Base-by-base conservation (phyloP, 441 rosid species). In the Geranium incanum region DNA sequence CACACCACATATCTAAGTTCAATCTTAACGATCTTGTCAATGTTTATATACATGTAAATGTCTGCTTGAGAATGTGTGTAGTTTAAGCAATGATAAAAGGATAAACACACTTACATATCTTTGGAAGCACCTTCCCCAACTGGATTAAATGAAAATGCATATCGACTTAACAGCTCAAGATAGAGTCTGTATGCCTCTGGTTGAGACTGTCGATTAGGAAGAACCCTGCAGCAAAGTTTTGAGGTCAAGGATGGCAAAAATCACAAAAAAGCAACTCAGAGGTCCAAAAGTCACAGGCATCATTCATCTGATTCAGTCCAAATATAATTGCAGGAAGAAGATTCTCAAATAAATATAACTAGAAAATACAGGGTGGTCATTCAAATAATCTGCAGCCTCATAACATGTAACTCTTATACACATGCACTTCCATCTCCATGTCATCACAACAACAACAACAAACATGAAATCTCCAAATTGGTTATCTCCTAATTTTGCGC, bases 151-250 rank as follows among this genome's bases (percentile, higher is more conserved):
- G 82, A 76, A 67, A 85, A 79, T 15, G 84, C 80, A 64, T 77
- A 83, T 43, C 83, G 82, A 38, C 75, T 18, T 7, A 88, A 68
- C 71, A 86, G 88, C 50, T 88, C 84, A 28, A 88, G 91, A 67
- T 74, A 88, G 55, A 86, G 83, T 39, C 91, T 74, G 68, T 75
- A 85, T 1, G 91, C 87, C 78, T 81, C 84, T 0, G 91, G 93
- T 9, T 85, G 89, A 63, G 87, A 75, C 39, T 72, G 74, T 1
- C 91, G 84, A 74, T 75, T 43, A 48, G 89, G 88, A 71, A 88
- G 76, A 45, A 86, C 80, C 69, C 86, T 84, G 72, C 68, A 41
- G 52, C 68, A 74, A 12, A 43, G 23, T 41, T 16, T 60, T 69
- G 64, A 38, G 5, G 59, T 38, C 28, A n/a, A 38, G 55, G 52